Percentiles rank a stretch among this genome's conserved stretches.
Evolutionary conservation across 2,329 filamentous ascomycete species (phyloP).

Genomic region (Davidsoniella eucalypti): DNA sequence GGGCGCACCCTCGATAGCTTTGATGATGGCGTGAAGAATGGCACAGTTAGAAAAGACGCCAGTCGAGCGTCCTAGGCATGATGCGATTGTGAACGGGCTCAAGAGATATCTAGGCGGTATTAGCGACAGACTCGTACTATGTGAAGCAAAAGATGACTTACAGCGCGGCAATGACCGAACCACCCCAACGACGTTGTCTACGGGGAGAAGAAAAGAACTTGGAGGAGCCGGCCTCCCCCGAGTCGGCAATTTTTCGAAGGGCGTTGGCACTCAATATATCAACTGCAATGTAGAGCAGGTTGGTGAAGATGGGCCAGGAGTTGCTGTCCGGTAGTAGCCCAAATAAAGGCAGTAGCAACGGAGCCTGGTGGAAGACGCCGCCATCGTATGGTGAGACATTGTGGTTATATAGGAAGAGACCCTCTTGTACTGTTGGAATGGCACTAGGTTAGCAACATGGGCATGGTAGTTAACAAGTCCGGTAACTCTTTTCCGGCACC

Average conservation of each 20-base stretch:
- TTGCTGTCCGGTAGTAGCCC: slow-evolving; percentile 62
- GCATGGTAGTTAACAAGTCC: not conserved
- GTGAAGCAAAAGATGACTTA: slow-evolving; percentile 26
- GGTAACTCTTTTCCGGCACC: not conserved
- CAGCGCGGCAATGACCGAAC: slow-evolving; percentile 62
- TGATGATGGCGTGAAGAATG: slow-evolving; percentile 67
- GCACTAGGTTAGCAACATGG: slow-evolving; percentile 3
- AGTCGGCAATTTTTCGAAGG: slow-evolving; percentile 62
- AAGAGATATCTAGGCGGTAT: slow-evolving; percentile 55
- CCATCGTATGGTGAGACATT: slow-evolving; percentile 96
- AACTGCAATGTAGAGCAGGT: slow-evolving; percentile 62
- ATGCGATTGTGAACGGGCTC: slow-evolving; percentile 84
- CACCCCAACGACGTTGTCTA: slow-evolving; percentile 54
- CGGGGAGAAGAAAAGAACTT: slow-evolving; percentile 64
- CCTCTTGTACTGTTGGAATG: slow-evolving; percentile 62
- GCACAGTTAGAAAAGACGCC: slow-evolving; percentile 78
- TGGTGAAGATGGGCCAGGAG: slow-evolving; percentile 53
- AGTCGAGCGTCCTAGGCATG: slow-evolving; percentile 79
- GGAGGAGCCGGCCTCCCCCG: slow-evolving; percentile 59
- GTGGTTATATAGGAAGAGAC: slow-evolving; percentile 86
- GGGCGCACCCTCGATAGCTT: slow-evolving; percentile 57
- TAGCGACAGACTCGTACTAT: slow-evolving; percentile 1
- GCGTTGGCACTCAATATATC: slow-evolving; percentile 73
- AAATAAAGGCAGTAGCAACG: slow-evolving; percentile 80
- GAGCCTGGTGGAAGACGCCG: slow-evolving; percentile 68